A percentile compares a stretch with the other conserved stretches of the same genome.
Evolutionary conservation across 148 eudicot genomes (phyloP).

Genomic region (Oxyria digyna): DNA sequence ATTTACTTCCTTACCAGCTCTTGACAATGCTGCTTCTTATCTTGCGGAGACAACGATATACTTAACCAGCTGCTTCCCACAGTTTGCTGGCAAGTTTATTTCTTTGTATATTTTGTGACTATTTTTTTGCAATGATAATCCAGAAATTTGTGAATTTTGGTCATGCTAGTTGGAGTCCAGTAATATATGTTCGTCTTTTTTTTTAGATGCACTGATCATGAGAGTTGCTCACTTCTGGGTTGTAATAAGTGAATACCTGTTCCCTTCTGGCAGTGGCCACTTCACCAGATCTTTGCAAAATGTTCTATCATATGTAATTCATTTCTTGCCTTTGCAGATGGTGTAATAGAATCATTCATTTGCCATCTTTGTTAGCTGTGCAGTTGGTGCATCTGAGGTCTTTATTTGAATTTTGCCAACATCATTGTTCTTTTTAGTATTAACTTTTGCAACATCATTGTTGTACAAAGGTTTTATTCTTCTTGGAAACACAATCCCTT

Average conservation of each 20-base stretch:
- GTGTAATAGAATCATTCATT: no score
- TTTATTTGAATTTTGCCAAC: background rate
- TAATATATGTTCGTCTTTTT: background rate
- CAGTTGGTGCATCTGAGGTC: background rate
- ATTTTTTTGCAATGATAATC: background rate
- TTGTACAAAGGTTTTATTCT: background rate
- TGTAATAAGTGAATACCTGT: no score
- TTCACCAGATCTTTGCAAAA: no score
- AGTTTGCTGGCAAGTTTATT: constrained; percentile 35
- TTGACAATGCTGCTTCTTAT: constrained; percentile 73
- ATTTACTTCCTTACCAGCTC: constrained; percentile 69
- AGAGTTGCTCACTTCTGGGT: background rate
- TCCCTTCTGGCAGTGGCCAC: no score
- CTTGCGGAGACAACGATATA: constrained; percentile 62
- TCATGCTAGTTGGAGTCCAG: background rate
- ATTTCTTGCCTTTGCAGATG: no score
- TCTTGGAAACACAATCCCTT: background rate
- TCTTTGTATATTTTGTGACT: background rate
- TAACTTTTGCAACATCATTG: background rate
- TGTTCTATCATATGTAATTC: no score
- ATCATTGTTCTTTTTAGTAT: no score
- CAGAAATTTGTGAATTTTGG: background rate
- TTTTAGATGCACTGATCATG: background rate
- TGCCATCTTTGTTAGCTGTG: background rate
- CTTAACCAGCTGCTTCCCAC: constrained; percentile 58